Conservation (phyloP, 805 yeast species). For the Dipodascopsis tothii region DNA sequence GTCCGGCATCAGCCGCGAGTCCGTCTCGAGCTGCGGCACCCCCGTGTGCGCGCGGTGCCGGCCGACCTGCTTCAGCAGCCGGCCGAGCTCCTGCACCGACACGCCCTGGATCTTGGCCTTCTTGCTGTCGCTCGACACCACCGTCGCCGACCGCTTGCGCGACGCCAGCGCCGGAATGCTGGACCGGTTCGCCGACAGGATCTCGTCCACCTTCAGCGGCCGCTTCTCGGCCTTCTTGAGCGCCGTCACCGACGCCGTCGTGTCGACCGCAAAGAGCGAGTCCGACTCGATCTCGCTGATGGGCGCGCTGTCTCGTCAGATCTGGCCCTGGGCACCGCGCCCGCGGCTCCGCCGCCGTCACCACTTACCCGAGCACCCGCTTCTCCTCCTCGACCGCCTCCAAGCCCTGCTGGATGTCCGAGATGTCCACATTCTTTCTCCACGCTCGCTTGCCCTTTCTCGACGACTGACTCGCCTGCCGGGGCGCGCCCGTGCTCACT, state of each 20-base stretch:
- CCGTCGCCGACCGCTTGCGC: conserved; percentile 29
- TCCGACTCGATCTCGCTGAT: not conserved
- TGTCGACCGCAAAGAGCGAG: conserved; percentile 17
- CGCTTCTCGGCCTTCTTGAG: conserved; percentile 8
- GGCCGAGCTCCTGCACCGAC: conserved; percentile 52
- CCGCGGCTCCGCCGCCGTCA: conserved; percentile 4
- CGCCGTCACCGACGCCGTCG: conserved; percentile 4
- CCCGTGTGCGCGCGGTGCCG: conserved; percentile 48
- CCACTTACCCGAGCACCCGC: conserved; percentile 35
- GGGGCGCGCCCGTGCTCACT: conserved; percentile 34
- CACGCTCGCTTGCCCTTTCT: conserved; percentile 90
- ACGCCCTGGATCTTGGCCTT: conserved; percentile 52
- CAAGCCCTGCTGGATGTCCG: conserved; percentile 64
- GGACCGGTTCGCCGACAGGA: conserved; percentile 66
- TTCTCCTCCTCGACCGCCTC: conserved; percentile 61
- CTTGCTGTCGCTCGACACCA: conserved; percentile 31
- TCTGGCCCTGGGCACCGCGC: no score
- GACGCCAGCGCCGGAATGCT: conserved; percentile 60
- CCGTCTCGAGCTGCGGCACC: conserved; percentile 49
- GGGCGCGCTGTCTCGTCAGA: not conserved
- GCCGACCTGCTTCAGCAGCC: conserved; percentile 72
- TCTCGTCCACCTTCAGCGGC: conserved; percentile 54
- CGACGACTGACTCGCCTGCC: conserved; percentile 61
- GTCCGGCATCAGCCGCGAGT: conserved; percentile 51
- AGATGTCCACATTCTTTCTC: conserved; percentile 85